A percentile compares a stretch with the other conserved stretches of the same genome.
phyloP scores from a whole-genome alignment of 2,329 filamentous ascomycete species.

The Hymenoscyphus fraxineus region DNA sequence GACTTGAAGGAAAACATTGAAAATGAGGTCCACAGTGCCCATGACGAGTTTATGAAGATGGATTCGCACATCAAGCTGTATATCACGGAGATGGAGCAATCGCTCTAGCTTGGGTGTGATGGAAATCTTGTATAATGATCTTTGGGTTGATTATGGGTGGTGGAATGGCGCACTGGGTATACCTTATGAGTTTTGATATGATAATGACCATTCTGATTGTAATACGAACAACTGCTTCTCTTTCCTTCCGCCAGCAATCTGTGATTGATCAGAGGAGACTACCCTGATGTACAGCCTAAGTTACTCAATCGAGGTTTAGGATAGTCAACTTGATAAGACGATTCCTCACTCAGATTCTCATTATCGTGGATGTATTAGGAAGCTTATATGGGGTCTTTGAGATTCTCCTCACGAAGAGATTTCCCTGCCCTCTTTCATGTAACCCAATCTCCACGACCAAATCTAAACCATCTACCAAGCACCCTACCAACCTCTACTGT shows the following conservation, averaged over 20 bases:
- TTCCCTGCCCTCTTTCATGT: not conserved
- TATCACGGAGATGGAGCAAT: conserved; percentile 98
- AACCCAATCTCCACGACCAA: conserved; percentile 40
- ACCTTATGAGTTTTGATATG: conserved; percentile 32
- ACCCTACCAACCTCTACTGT: conserved; percentile 56
- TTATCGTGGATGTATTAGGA: too few relatives aligned
- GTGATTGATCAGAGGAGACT: too few relatives aligned
- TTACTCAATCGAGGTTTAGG: too few relatives aligned
- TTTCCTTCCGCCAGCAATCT: too few relatives aligned
- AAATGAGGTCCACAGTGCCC: conserved; percentile 82
- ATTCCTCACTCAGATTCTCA: too few relatives aligned
- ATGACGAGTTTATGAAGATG: conserved; percentile 96
- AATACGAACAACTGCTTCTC: not conserved
- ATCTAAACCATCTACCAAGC: conserved; percentile 63
- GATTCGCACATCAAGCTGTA: conserved; percentile 96
- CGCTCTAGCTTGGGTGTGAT: conserved; percentile 43
- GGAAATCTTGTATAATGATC: conserved; percentile 14
- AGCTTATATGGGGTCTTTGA: too few relatives aligned
- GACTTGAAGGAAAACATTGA: conserved; percentile 98
- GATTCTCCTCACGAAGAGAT: not conserved
- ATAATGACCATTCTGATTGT: conserved; percentile 25
- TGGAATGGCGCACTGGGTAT: conserved; percentile 32
- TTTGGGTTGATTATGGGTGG: conserved; percentile 10
- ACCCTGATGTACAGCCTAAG: too few relatives aligned
- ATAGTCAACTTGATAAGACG: too few relatives aligned